These are phyloP conservation scores for Trichomonascaceae sp. DNA, from an alignment of 1,139 yeast genomes.

Conservation along the genomic window DNA sequence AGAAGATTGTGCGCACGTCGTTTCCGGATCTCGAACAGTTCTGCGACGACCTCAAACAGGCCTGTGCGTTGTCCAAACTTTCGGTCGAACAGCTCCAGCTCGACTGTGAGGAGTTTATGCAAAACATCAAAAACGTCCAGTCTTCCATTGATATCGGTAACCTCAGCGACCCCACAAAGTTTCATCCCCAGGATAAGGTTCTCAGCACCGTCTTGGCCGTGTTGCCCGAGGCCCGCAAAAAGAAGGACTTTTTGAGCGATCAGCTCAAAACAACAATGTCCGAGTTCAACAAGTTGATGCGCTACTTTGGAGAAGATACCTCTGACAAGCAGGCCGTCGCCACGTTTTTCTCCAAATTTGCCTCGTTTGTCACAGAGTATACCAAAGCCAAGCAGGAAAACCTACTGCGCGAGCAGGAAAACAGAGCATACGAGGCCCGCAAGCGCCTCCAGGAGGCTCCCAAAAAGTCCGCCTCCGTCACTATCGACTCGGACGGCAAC, in stretches of 20 bases:
- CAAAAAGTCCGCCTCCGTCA: constrained; percentile 17
- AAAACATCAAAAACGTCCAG: constrained; percentile 39
- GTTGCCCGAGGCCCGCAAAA: constrained; percentile 45
- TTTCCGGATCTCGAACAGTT: constrained; percentile 71
- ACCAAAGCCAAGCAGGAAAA: constrained; percentile 69
- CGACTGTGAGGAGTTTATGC: constrained; percentile 55
- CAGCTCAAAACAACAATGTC: constrained; percentile 43
- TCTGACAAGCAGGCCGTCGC: constrained; percentile 47
- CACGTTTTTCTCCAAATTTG: constrained; percentile 59
- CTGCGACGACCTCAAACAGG: constrained; percentile 59
- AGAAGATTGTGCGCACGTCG: constrained; percentile 57
- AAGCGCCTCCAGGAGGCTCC: constrained; percentile 46
- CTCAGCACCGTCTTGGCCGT: constrained; percentile 41
- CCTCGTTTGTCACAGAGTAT: constrained; percentile 62
- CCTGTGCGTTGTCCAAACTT: constrained; percentile 49
- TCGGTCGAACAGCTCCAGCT: constrained; percentile 63
- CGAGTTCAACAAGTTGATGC: constrained; percentile 52
- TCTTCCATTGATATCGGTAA: constrained; percentile 56
- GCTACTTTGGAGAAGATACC: constrained; percentile 72
- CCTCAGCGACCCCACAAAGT: constrained; percentile 47
- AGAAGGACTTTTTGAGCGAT: constrained; percentile 40
- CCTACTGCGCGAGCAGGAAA: constrained; percentile 65
- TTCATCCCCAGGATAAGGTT: constrained; percentile 73
- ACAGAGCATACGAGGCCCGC: constrained; percentile 60
- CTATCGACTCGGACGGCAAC: constrained; percentile 3